A percentile compares a stretch with the other conserved stretches of the same genome.
Evolutionary conservation across 1,284 basidiomycete species (phyloP).

Genomic region (Trichosporon sp.): DNA sequence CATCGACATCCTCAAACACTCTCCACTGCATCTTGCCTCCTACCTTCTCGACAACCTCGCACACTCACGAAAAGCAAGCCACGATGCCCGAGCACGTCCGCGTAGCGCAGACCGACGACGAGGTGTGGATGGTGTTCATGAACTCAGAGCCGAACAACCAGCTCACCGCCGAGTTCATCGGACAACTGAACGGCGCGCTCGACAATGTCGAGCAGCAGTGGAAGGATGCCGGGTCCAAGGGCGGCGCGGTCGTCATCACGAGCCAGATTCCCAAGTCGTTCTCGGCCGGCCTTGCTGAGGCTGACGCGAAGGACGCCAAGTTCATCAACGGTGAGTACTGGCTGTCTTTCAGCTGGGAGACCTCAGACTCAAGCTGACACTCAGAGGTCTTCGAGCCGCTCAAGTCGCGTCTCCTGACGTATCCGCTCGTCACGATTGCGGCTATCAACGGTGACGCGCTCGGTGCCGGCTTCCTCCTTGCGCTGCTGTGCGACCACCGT

Average conservation of each 20-base stretch:
- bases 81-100: slow-evolving; percentile 16
- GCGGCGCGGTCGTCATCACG: slow-evolving; percentile 74
- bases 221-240: slow-evolving; percentile 40
- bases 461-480: slow-evolving; percentile 79
- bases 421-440: slow-evolving; percentile 67
- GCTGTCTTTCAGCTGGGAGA: no score
- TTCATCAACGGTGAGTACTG: slow-evolving; percentile 70
- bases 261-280: slow-evolving; percentile 81
- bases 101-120: slow-evolving; percentile 15
- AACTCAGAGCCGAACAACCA: slow-evolving; percentile 17
- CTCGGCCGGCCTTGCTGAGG: slow-evolving; percentile 80
- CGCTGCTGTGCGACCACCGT: slow-evolving; percentile 83
- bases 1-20: background rate
- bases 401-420: slow-evolving; percentile 51
- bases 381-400: slow-evolving; percentile 54
- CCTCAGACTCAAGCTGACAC: no score
- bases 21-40: background rate
- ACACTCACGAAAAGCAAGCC: background rate
- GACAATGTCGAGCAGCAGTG: slow-evolving; percentile 16
- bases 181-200: background rate
- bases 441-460: slow-evolving; percentile 91
- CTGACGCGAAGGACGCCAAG: slow-evolving; percentile 64
- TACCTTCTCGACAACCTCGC: background rate
- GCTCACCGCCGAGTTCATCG: slow-evolving; percentile 15
- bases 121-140: slow-evolving; percentile 16